phyloP scores from a whole-genome alignment of 106 monocot genomes.

The Platanthera zijinensis region DNA sequence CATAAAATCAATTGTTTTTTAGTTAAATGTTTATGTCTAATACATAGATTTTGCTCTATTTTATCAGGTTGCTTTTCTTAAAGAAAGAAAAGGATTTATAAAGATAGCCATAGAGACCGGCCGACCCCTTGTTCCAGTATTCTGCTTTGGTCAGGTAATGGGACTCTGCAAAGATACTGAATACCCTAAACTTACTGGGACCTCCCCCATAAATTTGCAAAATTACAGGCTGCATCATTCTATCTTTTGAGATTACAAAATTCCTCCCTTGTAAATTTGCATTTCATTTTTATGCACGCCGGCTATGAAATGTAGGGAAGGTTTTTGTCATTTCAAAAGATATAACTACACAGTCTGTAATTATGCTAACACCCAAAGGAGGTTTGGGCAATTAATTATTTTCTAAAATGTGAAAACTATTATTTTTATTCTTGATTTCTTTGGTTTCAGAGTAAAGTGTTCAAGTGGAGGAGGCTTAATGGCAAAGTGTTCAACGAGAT shows the following conservation, averaged over 20 bases:
- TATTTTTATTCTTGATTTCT: background rate
- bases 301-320: too few species aligned
- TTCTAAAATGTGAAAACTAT: background rate
- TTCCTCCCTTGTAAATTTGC: too few species aligned
- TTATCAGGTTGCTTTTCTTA: constrained; percentile 52
- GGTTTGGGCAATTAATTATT: background rate
- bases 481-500: constrained; percentile 27
- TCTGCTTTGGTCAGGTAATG: constrained; percentile 65
- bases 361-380: too few species aligned
- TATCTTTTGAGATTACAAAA: too few species aligned
- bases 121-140: constrained; percentile 56
- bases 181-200: background rate
- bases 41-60: background rate
- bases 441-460: constrained; percentile 27
- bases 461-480: constrained; percentile 42
- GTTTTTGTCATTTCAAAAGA: too few species aligned
- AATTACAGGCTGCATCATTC: too few species aligned
- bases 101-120: constrained; percentile 86
- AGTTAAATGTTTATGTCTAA: too few species aligned
- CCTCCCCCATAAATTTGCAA: too few species aligned
- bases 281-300: too few species aligned
- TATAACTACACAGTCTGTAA: background rate
- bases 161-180: background rate
- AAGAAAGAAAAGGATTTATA: constrained; percentile 83
- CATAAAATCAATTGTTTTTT: too few species aligned